These are phyloP conservation scores for Paramyrothecium sp. DNA, from an alignment of 2,329 filamentous ascomycete genomes.

Conservation along the genomic window DNA sequence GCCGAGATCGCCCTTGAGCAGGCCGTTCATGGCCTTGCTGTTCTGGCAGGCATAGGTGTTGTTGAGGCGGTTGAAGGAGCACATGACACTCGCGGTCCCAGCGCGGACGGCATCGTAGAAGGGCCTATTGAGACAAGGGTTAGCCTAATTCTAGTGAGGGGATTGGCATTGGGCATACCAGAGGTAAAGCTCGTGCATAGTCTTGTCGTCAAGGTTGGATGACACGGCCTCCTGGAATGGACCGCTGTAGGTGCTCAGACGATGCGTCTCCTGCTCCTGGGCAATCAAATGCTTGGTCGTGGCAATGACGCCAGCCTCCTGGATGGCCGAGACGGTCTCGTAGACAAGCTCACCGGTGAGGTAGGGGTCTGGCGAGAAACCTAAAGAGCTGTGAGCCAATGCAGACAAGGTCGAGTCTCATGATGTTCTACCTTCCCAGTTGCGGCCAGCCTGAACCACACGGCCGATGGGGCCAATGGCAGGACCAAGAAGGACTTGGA, in stretches of 20 bases:
- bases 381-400: conserved; percentile 47
- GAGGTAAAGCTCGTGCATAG: conserved; percentile 63
- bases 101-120: conserved; percentile 61
- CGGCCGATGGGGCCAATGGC: conserved; percentile 1
- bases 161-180: conserved; percentile 29
- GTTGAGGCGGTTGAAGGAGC: conserved; percentile 70
- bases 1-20: conserved; percentile 62
- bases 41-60: conserved; percentile 75
- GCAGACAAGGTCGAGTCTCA: not conserved
- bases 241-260: conserved; percentile 35
- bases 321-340: conserved; percentile 73
- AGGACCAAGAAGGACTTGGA: conserved; percentile 33
- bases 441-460: not conserved
- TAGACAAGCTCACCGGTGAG: conserved; percentile 69
- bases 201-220: conserved; percentile 63
- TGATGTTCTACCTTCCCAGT: not conserved
- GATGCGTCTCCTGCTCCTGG: conserved; percentile 61
- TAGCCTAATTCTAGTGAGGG: not conserved
- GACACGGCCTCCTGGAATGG: conserved; percentile 46
- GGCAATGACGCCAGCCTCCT: conserved; percentile 76
- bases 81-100: conserved; percentile 61
- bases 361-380: conserved; percentile 69
- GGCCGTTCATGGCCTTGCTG: conserved; percentile 64
- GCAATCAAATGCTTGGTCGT: conserved; percentile 67
- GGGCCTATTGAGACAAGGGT: conserved; percentile 32